phyloP scores from a whole-genome alignment of 148 eudicot genomes.

The Silene conica region DNA sequence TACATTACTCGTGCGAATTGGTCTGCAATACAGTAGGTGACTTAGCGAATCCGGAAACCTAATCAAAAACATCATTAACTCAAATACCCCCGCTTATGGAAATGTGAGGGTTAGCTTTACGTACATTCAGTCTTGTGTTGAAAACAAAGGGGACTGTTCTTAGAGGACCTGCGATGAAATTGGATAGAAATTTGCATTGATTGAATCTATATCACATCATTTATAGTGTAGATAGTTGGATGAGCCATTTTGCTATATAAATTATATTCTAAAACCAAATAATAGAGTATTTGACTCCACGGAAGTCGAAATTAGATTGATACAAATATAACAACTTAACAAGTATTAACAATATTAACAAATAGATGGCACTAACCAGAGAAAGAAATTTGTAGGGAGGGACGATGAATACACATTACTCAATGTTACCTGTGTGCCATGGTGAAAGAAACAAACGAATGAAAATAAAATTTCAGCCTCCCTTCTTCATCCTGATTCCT shows the following conservation, averaged over 20 bases:
- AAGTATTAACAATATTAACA: background rate
- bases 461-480: constrained; percentile 86
- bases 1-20: no score
- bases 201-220: no score
- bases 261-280: background rate
- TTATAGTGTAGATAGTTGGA: background rate
- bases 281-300: background rate
- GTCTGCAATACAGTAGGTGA: no score
- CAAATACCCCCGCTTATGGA: no score
- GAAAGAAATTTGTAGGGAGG: background rate
- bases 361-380: background rate
- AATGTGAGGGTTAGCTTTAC: no score
- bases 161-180: no score
- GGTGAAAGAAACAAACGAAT: constrained; percentile 81
- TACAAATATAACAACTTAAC: background rate
- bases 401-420: background rate
- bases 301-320: background rate
- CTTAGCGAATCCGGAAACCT: no score
- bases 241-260: background rate
- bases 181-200: no score
- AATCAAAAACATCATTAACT: no score
- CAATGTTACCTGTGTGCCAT: constrained; percentile 71
- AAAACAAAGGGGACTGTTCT: no score
- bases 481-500: constrained; percentile 84
- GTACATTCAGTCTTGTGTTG: no score